Conservation (phyloP, 177 flowering plant species). For the Vitis hybrid region DNA sequence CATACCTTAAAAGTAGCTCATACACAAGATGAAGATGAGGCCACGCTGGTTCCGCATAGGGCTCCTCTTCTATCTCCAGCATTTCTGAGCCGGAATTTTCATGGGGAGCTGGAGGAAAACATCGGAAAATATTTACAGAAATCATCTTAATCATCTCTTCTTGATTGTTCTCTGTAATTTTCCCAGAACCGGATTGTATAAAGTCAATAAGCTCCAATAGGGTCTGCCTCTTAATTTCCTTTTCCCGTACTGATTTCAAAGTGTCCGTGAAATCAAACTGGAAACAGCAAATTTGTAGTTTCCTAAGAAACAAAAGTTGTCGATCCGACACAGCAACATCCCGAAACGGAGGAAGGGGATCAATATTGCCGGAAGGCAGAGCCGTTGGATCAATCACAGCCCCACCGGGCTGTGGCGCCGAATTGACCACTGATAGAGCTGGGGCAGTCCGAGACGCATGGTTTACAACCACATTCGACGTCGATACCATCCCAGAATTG, state of each 20-base stretch:
- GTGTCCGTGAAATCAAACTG: conserved; percentile 54
- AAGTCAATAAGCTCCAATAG: conserved; percentile 54
- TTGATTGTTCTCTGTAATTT: conserved; percentile 41
- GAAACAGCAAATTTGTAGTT: conserved; percentile 48
- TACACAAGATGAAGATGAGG: conserved; percentile 64
- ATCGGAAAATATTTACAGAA: conserved; percentile 52
- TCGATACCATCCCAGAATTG: conserved; percentile 35
- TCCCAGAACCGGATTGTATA: conserved; percentile 48
- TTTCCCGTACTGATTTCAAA: conserved; percentile 44
- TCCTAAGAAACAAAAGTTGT: conserved; percentile 45
- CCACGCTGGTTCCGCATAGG: conserved; percentile 67
- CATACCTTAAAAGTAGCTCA: conserved; percentile 57
- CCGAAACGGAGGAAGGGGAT: conserved; percentile 49
- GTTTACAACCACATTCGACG: conserved; percentile 55
- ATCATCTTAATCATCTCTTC: conserved; percentile 55
- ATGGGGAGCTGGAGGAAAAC: conserved; percentile 52
- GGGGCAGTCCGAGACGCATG: conserved; percentile 62
- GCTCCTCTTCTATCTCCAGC: conserved; percentile 66
- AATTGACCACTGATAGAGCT: conserved; percentile 15
- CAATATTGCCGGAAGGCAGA: conserved; percentile 33
- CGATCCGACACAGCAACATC: conserved; percentile 53
- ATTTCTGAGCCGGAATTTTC: conserved; percentile 53
- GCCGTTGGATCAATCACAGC: conserved; percentile 5
- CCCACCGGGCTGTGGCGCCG: conserved; percentile 9
- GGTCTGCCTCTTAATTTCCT: conserved; percentile 56